Percentiles rank a stretch among this genome's conserved stretches.
Evolutionary conservation across 2,329 filamentous ascomycete genomes (phyloP).

Genomic region (Hortaea sp.): DNA sequence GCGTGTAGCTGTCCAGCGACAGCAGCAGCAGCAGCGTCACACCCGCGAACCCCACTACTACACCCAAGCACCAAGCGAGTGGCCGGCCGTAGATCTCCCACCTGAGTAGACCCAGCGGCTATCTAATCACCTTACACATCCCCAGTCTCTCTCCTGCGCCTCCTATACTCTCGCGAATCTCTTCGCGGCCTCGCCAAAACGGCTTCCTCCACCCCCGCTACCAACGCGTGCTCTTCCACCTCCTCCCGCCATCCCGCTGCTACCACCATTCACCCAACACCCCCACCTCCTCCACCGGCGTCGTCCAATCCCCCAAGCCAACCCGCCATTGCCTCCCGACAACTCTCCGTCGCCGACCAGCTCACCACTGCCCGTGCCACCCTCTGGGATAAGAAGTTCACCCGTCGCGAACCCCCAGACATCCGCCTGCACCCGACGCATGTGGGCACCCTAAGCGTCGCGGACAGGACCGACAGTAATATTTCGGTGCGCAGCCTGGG

Average conservation of each 20-base stretch:
- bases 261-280: neutral
- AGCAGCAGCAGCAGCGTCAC: no score
- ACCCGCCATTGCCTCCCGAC: slow-evolving; percentile 2
- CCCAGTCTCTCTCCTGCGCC: neutral
- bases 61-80: no score
- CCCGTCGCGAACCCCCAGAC: slow-evolving; percentile 33
- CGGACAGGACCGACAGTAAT: slow-evolving; percentile 40
- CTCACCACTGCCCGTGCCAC: slow-evolving; percentile 40
- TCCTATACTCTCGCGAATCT: neutral
- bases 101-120: no score
- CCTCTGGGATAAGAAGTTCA: slow-evolving; percentile 41
- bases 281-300: neutral
- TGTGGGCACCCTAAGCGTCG: slow-evolving; percentile 38
- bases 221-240: slow-evolving; percentile 4
- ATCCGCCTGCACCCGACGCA: slow-evolving; percentile 37
- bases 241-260: slow-evolving; percentile 2
- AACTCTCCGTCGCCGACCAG: slow-evolving; percentile 27
- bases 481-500: slow-evolving; percentile 40
- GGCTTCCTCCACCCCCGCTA: slow-evolving; percentile 11
- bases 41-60: no score
- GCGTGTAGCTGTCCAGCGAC: neutral
- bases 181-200: slow-evolving; percentile 4
- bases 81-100: no score
- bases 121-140: neutral
- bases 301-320: neutral